Percentiles rank a stretch among this genome's conserved stretches.
phyloP scores from a whole-genome alignment of 106 monocot genomes.

The Apostasia ramifera region DNA sequence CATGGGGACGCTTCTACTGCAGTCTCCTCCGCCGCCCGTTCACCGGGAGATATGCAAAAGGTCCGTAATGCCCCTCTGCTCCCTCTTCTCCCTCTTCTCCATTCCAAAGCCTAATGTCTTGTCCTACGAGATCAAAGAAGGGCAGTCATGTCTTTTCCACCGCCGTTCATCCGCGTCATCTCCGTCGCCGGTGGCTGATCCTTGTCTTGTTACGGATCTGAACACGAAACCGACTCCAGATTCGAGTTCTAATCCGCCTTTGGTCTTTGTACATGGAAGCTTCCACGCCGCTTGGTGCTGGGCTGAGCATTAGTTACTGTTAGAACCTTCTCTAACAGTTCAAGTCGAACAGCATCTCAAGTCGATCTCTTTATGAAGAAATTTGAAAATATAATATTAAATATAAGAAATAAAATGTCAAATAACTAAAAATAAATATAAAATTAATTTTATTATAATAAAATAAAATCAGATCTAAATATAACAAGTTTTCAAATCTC shows the following conservation, averaged over 20 bases:
- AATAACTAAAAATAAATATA: no score
- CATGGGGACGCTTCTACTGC: no score
- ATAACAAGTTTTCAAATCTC: no score
- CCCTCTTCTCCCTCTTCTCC: background rate
- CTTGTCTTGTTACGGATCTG: no score
- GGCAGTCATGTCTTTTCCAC: conserved; percentile 74
- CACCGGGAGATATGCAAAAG: background rate
- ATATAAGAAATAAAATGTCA: no score
- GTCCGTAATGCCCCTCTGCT: conserved; percentile 3
- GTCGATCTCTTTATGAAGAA: no score
- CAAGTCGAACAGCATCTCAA: no score
- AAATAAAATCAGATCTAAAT: no score
- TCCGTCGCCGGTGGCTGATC: background rate
- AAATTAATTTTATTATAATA: no score
- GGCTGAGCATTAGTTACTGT: conserved; percentile 84
- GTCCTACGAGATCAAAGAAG: conserved; percentile 40
- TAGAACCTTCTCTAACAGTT: no score
- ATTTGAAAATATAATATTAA: no score
- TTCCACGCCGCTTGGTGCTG: conserved; percentile 98
- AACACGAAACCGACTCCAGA: background rate
- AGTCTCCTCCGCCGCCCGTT: no score
- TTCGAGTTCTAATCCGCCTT: conserved; percentile 34
- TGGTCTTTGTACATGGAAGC: conserved; percentile 85
- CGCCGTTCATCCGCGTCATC: conserved; percentile 47
- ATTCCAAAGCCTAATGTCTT: background rate